Percentiles rank a stretch among this genome's conserved stretches.
Evolutionary conservation across 2,329 filamentous ascomycete species (phyloP).

Genomic region (Trichoderma endophyticum): DNA sequence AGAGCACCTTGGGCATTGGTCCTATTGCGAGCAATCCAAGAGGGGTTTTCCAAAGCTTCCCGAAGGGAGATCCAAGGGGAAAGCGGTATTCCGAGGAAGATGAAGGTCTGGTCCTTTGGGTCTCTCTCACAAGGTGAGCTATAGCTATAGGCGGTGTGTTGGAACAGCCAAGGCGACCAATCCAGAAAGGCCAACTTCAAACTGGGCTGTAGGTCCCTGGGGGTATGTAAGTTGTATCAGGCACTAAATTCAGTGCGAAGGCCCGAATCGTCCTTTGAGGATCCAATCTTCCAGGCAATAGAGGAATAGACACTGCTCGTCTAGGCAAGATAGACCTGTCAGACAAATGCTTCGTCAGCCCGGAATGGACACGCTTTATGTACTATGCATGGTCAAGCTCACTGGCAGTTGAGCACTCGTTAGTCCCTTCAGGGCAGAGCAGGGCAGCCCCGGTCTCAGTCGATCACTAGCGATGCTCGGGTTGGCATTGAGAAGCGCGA

Average conservation of each 20-base stretch:
- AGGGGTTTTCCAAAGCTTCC: slow-evolving; percentile 2
- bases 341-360: slow-evolving; percentile 18
- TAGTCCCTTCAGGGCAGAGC: neutral
- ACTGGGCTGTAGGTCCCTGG: slow-evolving; percentile 11
- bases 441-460: slow-evolving; percentile 19
- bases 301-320: slow-evolving; percentile 15
- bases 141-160: slow-evolving; percentile 19
- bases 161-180: slow-evolving; percentile 18
- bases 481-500: slow-evolving; percentile 13
- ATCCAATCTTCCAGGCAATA: slow-evolving; percentile 14
- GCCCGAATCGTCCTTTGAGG: slow-evolving; percentile 19
- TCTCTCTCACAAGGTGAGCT: slow-evolving; percentile 14
- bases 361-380: slow-evolving; percentile 19
- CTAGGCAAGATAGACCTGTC: slow-evolving; percentile 19
- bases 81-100: slow-evolving; percentile 8
- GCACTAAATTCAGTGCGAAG: slow-evolving; percentile 21
- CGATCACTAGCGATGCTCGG: slow-evolving; percentile 15
- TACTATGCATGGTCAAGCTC: slow-evolving; percentile 19
- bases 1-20: slow-evolving; percentile 17
- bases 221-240: slow-evolving; percentile 16
- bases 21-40: slow-evolving; percentile 16
- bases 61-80: slow-evolving; percentile 14
- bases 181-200: slow-evolving; percentile 17
- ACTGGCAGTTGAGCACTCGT: slow-evolving; percentile 9
- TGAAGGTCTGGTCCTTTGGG: slow-evolving; percentile 16